A percentile compares a stretch with the other conserved stretches of the same genome.
Evolutionary conservation across 345 rosid genomes (phyloP).

Genomic region (Eucalyptus curtisii): DNA sequence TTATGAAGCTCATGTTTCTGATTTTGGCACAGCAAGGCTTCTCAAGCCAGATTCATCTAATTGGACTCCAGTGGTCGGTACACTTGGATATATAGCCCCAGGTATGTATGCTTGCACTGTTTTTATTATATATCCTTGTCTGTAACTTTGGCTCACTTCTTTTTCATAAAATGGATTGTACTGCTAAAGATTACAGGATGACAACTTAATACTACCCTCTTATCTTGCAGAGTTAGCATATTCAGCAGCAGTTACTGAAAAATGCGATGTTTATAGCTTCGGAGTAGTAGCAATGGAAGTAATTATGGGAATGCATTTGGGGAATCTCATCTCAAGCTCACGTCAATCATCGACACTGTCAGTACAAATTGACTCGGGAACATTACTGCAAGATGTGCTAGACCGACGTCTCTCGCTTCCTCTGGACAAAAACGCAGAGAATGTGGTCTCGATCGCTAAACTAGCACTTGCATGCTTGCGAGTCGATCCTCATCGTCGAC

Average conservation of each 20-base stretch:
- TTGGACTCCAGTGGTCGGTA: neutral
- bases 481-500: constrained; percentile 14
- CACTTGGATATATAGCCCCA: constrained; percentile 11
- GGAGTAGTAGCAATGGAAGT: neutral
- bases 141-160: neutral
- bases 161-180: neutral
- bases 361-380: neutral
- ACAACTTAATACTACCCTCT: neutral
- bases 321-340: neutral
- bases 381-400: neutral
- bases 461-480: constrained; percentile 6
- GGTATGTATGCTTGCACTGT: neutral
- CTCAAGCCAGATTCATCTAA: neutral
- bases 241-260: neutral
- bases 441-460: neutral
- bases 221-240: neutral
- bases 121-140: neutral
- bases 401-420: neutral
- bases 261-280: neutral
- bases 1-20: constrained; percentile 6
- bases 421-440: neutral
- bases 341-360: neutral
- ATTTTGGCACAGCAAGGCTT: neutral
- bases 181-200: neutral
- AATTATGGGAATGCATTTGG: neutral